Percentiles rank a stretch among this genome's conserved stretches.
phyloP scores from a whole-genome alignment of 2,329 filamentous ascomycete species.

The Sclerotinia trifoliorum region DNA sequence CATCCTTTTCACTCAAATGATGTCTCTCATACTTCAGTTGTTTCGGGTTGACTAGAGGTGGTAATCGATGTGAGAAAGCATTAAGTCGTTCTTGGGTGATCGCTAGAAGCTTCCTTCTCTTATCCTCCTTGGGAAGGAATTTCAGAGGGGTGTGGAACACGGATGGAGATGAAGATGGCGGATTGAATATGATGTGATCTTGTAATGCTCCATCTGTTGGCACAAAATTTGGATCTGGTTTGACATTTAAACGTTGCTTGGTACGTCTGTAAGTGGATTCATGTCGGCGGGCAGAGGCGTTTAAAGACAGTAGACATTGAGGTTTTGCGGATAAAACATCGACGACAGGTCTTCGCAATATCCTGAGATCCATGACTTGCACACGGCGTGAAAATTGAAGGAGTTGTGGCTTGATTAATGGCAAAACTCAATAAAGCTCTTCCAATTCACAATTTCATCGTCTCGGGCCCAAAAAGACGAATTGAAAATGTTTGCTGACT shows the following conservation, averaged over 20 bases:
- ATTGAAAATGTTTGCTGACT: slow-evolving; percentile 11
- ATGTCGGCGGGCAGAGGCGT: slow-evolving; percentile 35
- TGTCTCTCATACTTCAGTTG: slow-evolving; percentile 39
- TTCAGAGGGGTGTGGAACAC: slow-evolving; percentile 65
- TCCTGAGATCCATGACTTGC: slow-evolving; percentile 37
- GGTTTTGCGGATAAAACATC: slow-evolving; percentile 33
- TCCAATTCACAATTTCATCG: neutral
- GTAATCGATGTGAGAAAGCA: slow-evolving; percentile 28
- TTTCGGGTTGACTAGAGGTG: slow-evolving; percentile 32
- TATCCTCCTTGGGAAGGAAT: slow-evolving; percentile 55
- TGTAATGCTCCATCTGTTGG: slow-evolving; percentile 39
- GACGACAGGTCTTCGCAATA: slow-evolving; percentile 37
- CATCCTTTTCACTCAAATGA: slow-evolving; percentile 55
- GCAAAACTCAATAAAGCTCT: neutral
- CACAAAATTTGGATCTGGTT: slow-evolving; percentile 61
- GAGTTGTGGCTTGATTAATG: neutral
- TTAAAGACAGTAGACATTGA: slow-evolving; percentile 36
- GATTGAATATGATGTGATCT: slow-evolving; percentile 56
- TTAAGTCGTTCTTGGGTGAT: slow-evolving; percentile 30
- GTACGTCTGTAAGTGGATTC: slow-evolving; percentile 40
- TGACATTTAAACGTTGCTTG: slow-evolving; percentile 48
- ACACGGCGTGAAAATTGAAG: slow-evolving; percentile 1
- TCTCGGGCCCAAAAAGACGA: neutral
- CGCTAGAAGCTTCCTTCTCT: slow-evolving; percentile 36
- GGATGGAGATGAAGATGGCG: slow-evolving; percentile 53